Evolutionary conservation across 768 basidiomycete genomes (phyloP).

Genomic region (Pleurotus cornucopiae): DNA sequence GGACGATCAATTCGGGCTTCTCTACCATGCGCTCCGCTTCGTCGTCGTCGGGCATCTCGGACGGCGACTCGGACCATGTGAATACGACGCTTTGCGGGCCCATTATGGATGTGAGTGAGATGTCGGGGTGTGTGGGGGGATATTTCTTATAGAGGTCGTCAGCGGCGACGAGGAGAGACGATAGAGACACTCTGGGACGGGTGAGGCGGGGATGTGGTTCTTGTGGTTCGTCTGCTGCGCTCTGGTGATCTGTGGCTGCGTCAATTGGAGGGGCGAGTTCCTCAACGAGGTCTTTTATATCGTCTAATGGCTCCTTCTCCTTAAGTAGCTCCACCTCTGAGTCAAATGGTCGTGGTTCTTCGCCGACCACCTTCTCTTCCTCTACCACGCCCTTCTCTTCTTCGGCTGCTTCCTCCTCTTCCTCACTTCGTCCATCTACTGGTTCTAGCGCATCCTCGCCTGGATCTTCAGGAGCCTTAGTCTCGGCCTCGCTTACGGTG

Average conservation of each 20-base stretch:
- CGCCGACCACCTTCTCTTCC: not conserved
- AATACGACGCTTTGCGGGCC: constrained; percentile 74
- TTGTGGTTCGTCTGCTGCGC: not conserved
- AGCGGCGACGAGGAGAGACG: constrained; percentile 49
- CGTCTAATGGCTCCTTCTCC: not conserved
- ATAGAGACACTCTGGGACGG: constrained; percentile 33
- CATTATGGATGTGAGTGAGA: constrained; percentile 58
- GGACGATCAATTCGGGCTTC: constrained; percentile 52
- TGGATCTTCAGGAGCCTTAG: not conserved
- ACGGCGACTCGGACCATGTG: constrained; percentile 60
- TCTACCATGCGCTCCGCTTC: constrained; percentile 60
- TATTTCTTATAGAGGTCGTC: constrained; percentile 55
- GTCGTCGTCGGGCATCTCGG: constrained; percentile 42
- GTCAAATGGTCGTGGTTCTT: not conserved
- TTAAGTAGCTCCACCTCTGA: not conserved
- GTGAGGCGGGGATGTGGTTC: not conserved
- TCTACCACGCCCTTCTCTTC: not conserved
- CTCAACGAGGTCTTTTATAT: not conserved
- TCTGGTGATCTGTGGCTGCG: not conserved
- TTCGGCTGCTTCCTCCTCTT: not conserved
- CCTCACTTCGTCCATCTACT: not conserved
- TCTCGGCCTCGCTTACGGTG: not conserved
- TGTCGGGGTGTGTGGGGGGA: constrained; percentile 55
- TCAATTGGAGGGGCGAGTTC: not conserved
- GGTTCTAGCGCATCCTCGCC: not conserved